Evolutionary conservation across 148 eudicot species (phyloP).

Genomic region (Camellia sinensis): DNA sequence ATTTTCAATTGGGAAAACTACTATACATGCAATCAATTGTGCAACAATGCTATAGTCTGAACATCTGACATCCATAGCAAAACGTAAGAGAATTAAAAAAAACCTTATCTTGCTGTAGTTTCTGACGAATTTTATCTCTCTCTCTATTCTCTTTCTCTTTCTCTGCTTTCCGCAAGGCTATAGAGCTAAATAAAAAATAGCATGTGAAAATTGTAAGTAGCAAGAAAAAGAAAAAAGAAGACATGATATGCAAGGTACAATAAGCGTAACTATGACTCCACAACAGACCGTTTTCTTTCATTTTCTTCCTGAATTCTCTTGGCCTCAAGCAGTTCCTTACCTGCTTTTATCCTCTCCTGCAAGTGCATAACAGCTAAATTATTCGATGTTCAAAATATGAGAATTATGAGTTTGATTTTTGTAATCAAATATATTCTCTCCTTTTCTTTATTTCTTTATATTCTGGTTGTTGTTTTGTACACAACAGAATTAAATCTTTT

Average conservation of each 20-base stretch:
- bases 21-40: background rate
- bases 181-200: slow-evolving; percentile 35
- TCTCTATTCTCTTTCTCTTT: slow-evolving; percentile 66
- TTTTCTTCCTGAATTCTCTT: slow-evolving; percentile 61
- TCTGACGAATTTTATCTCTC: slow-evolving; percentile 64
- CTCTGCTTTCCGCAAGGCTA: slow-evolving; percentile 53
- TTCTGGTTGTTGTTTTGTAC: too few relatives aligned
- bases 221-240: slow-evolving; percentile 6
- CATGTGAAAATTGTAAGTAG: slow-evolving; percentile 3
- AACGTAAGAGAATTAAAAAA: slow-evolving; percentile 13
- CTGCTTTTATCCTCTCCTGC: slow-evolving; percentile 67
- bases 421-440: too few relatives aligned
- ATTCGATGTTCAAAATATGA: background rate
- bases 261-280: background rate
- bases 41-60: background rate
- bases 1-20: background rate
- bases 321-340: slow-evolving; percentile 59
- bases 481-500: too few relatives aligned
- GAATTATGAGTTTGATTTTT: too few relatives aligned
- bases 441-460: too few relatives aligned
- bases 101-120: slow-evolving; percentile 79
- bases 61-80: background rate
- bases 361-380: slow-evolving; percentile 13
- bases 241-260: background rate
- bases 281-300: slow-evolving; percentile 64